Evolutionary conservation across 441 rosid genomes (phyloP).

Genomic region (Mallotus repandus): DNA sequence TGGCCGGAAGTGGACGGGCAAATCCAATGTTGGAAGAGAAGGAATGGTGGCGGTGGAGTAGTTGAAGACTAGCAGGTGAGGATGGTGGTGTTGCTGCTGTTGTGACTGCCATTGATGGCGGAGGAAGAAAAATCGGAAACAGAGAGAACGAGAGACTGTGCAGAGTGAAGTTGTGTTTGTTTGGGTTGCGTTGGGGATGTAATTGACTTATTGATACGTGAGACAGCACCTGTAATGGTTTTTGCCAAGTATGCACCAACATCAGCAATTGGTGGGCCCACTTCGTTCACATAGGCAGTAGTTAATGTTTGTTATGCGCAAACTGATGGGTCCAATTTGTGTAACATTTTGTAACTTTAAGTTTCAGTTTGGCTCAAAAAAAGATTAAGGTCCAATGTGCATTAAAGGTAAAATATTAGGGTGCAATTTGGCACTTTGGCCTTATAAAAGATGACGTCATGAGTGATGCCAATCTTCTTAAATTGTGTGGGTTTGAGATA

Average conservation of each 20-base stretch:
- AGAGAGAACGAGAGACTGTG: neutral
- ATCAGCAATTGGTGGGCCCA: too few relatives aligned
- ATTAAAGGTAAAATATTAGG: too few relatives aligned
- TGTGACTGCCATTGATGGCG: slow-evolving; percentile 53
- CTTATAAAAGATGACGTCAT: neutral
- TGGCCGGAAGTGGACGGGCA: slow-evolving; percentile 30
- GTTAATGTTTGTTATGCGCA: too few relatives aligned
- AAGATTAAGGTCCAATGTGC: too few relatives aligned
- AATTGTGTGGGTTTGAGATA: neutral
- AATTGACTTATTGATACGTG: slow-evolving; percentile 41
- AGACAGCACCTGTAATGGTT: slow-evolving; percentile 10
- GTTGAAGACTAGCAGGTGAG: slow-evolving; percentile 37
- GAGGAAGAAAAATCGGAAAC: neutral
- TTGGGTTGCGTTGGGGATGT: too few relatives aligned
- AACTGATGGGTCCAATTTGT: too few relatives aligned
- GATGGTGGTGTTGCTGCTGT: slow-evolving; percentile 38
- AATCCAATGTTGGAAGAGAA: slow-evolving; percentile 32
- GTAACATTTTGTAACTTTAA: too few relatives aligned
- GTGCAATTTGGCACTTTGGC: too few relatives aligned
- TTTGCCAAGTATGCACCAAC: too few relatives aligned
- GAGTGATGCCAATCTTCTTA: neutral
- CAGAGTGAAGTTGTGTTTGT: neutral
- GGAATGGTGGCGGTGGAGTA: slow-evolving; percentile 22
- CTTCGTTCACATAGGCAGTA: too few relatives aligned
- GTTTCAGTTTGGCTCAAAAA: too few relatives aligned